Conservation (phyloP, 2,329 filamentous ascomycete species). For the Delphinella strobiligena region DNA sequence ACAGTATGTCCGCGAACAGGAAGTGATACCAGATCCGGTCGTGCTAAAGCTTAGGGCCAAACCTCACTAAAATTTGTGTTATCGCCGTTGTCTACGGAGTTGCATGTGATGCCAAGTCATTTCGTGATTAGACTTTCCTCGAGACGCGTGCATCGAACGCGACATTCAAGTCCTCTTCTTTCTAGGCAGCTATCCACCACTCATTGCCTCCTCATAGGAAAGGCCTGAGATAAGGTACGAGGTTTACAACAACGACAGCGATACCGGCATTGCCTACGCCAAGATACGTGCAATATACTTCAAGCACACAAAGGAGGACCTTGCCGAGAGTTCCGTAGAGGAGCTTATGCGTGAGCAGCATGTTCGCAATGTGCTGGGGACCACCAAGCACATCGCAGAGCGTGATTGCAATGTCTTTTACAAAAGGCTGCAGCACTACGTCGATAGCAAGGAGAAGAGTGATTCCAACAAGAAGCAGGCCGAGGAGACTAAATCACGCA, state of each 20-base stretch:
- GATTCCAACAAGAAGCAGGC: slow-evolving; percentile 6
- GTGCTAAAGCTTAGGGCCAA: too few relatives aligned
- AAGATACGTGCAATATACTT: slow-evolving; percentile 41
- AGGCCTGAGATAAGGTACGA: too few relatives aligned
- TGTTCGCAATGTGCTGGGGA: slow-evolving; percentile 36
- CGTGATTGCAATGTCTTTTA: slow-evolving; percentile 31
- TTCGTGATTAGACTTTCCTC: too few relatives aligned
- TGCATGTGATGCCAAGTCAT: too few relatives aligned
- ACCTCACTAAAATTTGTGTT: too few relatives aligned
- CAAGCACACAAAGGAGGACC: slow-evolving; percentile 28
- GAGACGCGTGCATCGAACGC: too few relatives aligned
- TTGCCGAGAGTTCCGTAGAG: slow-evolving; percentile 22
- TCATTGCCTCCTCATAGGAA: too few relatives aligned
- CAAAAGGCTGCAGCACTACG: slow-evolving; percentile 34
- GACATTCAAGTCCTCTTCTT: too few relatives aligned
- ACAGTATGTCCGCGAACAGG: too few relatives aligned
- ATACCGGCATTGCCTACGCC: slow-evolving; percentile 37
- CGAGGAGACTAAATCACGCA: slow-evolving; percentile 13
- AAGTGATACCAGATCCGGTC: too few relatives aligned
- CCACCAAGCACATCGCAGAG: slow-evolving; percentile 27
- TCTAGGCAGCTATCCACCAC: too few relatives aligned
- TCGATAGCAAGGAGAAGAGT: slow-evolving; percentile 44
- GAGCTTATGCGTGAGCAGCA: slow-evolving; percentile 30
- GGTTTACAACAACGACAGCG: slow-evolving; percentile 29
- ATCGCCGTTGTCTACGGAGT: too few relatives aligned